Evolutionary conservation across 202 grass and related monocot species (phyloP).

Genomic region (Setaria italica): DNA sequence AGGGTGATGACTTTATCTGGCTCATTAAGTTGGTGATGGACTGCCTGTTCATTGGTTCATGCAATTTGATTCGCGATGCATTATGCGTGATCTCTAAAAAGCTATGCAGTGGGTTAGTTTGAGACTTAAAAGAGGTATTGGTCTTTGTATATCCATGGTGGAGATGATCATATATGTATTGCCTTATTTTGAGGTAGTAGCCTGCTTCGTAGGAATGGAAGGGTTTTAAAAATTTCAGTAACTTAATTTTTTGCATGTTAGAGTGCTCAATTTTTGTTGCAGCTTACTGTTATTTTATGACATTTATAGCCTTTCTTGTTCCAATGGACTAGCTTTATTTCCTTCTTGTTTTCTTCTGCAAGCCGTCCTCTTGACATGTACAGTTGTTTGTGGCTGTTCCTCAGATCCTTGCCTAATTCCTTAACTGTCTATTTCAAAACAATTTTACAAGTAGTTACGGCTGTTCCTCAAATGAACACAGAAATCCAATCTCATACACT

Average conservation of each 20-base stretch:
- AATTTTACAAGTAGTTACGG: constrained; percentile 16
- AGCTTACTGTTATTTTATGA: not conserved
- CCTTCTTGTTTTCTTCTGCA: constrained; percentile 48
- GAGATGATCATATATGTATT: constrained; percentile 22
- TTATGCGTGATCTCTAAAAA: constrained; percentile 21
- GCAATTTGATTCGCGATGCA: not conserved
- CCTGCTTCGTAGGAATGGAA: constrained; percentile 23
- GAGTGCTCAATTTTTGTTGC: constrained; percentile 30
- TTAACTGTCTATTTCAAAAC: constrained; percentile 42
- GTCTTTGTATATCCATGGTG: constrained; percentile 39
- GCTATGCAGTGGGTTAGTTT: constrained; percentile 15
- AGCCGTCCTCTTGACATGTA: constrained; percentile 50
- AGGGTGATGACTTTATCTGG: not conserved
- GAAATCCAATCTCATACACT: not conserved
- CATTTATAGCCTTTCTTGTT: constrained; percentile 44
- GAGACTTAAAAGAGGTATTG: constrained; percentile 22
- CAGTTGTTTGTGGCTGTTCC: constrained; percentile 48
- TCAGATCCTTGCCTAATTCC: constrained; percentile 43
- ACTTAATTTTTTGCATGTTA: not conserved
- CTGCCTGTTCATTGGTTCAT: constrained; percentile 21
- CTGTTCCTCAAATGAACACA: not conserved
- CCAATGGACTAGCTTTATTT: constrained; percentile 28
- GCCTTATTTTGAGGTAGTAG: not conserved
- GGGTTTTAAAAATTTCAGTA: constrained; percentile 17
- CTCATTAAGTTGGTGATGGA: constrained; percentile 1